A percentile compares a stretch with the other conserved stretches of the same genome.
These are phyloP conservation scores for Boeremia exigua DNA, from an alignment of 2,329 filamentous ascomycete species.

Conservation along the genomic window DNA sequence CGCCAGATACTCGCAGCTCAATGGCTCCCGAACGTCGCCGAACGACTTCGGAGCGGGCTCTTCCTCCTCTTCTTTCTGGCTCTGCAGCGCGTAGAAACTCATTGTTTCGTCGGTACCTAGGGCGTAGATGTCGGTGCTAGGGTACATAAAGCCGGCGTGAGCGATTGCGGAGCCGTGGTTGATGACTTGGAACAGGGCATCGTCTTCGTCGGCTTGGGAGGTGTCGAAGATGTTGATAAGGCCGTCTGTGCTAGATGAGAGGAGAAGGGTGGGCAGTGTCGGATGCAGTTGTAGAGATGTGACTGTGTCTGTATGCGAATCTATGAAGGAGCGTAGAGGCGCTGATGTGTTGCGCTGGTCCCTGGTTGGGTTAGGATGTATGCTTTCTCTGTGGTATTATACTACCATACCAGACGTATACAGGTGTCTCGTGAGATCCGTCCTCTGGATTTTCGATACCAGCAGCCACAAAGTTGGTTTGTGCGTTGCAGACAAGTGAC, in stretches of 20 bases:
- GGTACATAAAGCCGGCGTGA: constrained; percentile 72
- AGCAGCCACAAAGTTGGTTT: constrained; percentile 67
- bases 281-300: constrained; percentile 70
- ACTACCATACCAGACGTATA: constrained; percentile 45
- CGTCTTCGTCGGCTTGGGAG: constrained; percentile 69
- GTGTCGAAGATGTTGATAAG: constrained; percentile 80
- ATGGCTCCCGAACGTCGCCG: constrained; percentile 70
- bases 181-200: constrained; percentile 77
- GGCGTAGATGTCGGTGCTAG: constrained; percentile 63
- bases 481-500: constrained; percentile 66
- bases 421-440: constrained; percentile 51
- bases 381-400: not conserved
- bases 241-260: constrained; percentile 81
- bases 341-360: constrained; percentile 50
- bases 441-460: constrained; percentile 72
- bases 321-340: constrained; percentile 50
- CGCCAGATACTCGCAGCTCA: constrained; percentile 76
- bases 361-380: constrained; percentile 23
- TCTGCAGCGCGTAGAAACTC: constrained; percentile 73
- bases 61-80: constrained; percentile 65
- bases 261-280: constrained; percentile 63
- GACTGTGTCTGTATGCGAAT: constrained; percentile 64
- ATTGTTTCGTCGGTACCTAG: constrained; percentile 80
- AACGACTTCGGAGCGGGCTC: constrained; percentile 58
- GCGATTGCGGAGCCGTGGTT: constrained; percentile 79